A percentile compares a stretch with the other conserved stretches of the same genome.
phyloP scores from a whole-genome alignment of 108 stramenopile species.

The Mediolabrus comicus region DNA sequence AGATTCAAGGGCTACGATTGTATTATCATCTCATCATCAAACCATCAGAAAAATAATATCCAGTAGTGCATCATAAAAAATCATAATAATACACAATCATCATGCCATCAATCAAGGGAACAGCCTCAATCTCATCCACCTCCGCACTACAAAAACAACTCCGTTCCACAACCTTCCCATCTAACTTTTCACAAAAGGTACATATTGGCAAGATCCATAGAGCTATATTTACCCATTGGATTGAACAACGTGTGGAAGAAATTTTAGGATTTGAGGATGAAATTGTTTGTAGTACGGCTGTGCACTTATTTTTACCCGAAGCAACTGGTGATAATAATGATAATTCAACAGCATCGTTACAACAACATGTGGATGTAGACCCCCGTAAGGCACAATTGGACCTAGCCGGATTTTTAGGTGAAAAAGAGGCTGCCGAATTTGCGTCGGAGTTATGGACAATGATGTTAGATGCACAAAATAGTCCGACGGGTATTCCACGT shows the following conservation, averaged over 20 bases:
- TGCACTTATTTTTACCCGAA: slow-evolving; percentile 80
- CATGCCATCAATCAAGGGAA: slow-evolving; percentile 90
- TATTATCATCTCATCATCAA: too few species aligned
- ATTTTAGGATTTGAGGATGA: slow-evolving; percentile 90
- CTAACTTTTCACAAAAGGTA: slow-evolving; percentile 57
- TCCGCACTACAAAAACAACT: slow-evolving; percentile 70
- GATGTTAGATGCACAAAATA: slow-evolving; percentile 74
- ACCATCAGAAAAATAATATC: too few species aligned
- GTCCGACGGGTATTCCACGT: slow-evolving; percentile 66
- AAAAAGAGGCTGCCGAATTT: slow-evolving; percentile 71
- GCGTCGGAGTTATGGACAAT: slow-evolving; percentile 72
- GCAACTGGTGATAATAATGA: slow-evolving; percentile 2
- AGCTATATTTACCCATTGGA: slow-evolving; percentile 75
- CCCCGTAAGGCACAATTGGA: slow-evolving; percentile 79
- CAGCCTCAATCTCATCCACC: slow-evolving; percentile 69
- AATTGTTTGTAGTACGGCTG: slow-evolving; percentile 75
- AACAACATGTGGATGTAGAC: slow-evolving; percentile 46
- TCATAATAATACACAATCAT: neutral
- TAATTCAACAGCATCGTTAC: neutral
- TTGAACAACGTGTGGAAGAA: slow-evolving; percentile 60
- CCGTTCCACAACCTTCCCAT: slow-evolving; percentile 71
- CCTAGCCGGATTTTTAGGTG: slow-evolving; percentile 79
- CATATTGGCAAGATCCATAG: slow-evolving; percentile 65
- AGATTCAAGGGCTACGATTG: too few species aligned
- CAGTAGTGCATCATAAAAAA: too few species aligned